A percentile compares a stretch with the other conserved stretches of the same genome.
phyloP scores from a whole-genome alignment of 2,329 filamentous ascomycete species.

The Xylariaceae sp. region DNA sequence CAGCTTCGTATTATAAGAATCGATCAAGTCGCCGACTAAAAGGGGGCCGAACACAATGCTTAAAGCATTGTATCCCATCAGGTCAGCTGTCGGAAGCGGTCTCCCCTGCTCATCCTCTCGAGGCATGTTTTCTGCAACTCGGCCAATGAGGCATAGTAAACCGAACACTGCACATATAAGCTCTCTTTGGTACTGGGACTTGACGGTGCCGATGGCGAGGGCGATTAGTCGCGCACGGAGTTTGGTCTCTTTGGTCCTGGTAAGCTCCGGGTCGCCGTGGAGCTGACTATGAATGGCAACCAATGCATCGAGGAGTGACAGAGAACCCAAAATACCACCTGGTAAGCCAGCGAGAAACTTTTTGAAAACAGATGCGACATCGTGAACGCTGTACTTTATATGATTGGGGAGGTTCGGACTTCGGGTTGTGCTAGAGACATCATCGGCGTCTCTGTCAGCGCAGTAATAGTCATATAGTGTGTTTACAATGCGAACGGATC shows the following conservation, averaged over 20 bases:
- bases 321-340: slow-evolving; percentile 66
- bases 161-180: slow-evolving; percentile 70
- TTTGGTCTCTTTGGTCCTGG: slow-evolving; percentile 56
- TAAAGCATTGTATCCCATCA: slow-evolving; percentile 67
- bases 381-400: slow-evolving; percentile 62
- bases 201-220: slow-evolving; percentile 61
- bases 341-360: slow-evolving; percentile 64
- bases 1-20: slow-evolving; percentile 53
- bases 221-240: slow-evolving; percentile 68
- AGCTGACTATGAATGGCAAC: slow-evolving; percentile 63
- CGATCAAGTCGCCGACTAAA: slow-evolving; percentile 60
- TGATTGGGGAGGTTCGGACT: slow-evolving; percentile 62
- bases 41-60: slow-evolving; percentile 69
- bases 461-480: slow-evolving; percentile 68
- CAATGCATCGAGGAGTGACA: slow-evolving; percentile 63
- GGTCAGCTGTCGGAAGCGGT: slow-evolving; percentile 56
- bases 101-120: slow-evolving; percentile 55
- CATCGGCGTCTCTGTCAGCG: slow-evolving; percentile 49
- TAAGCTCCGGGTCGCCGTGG: slow-evolving; percentile 53
- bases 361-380: slow-evolving; percentile 70
- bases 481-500: slow-evolving; percentile 58
- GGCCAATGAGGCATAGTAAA: slow-evolving; percentile 62
- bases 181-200: slow-evolving; percentile 62
- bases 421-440: slow-evolving; percentile 60
- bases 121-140: slow-evolving; percentile 56